A percentile compares a stretch with the other conserved stretches of the same genome.
These are phyloP conservation scores for Metschnikowia koreensis DNA, from an alignment of 805 yeast genomes.

Conservation along the genomic window DNA sequence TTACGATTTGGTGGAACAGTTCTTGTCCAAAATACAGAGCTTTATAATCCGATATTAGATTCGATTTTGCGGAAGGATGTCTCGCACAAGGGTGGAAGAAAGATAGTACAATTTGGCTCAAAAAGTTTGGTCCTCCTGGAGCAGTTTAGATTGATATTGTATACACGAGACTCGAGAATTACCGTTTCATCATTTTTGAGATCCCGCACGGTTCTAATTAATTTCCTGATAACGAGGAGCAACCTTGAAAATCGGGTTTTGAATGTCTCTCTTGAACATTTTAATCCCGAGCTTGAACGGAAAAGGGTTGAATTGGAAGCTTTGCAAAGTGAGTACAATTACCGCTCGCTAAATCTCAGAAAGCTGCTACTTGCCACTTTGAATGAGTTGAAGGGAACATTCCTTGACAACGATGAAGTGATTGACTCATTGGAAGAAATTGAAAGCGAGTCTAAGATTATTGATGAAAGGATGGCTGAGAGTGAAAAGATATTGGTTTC, in stretches of 20 bases:
- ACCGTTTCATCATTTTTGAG: slow-evolving; percentile 52
- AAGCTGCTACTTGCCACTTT: slow-evolving; percentile 54
- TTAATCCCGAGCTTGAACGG: slow-evolving; percentile 65
- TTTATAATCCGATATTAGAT: slow-evolving; percentile 70
- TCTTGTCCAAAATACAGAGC: slow-evolving; percentile 76
- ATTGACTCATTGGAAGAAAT: slow-evolving; percentile 59
- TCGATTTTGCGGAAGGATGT: slow-evolving; percentile 62
- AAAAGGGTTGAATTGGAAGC: slow-evolving; percentile 53
- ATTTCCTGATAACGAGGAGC: slow-evolving; percentile 70
- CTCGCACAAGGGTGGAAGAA: slow-evolving; percentile 66
- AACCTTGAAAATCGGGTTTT: slow-evolving; percentile 64
- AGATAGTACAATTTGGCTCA: slow-evolving; percentile 57
- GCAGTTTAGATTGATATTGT: slow-evolving; percentile 57
- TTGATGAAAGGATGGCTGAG: slow-evolving; percentile 52
- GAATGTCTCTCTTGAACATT: slow-evolving; percentile 50
- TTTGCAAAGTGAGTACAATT: slow-evolving; percentile 58
- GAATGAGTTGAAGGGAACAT: slow-evolving; percentile 54
- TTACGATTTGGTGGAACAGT: slow-evolving; percentile 78
- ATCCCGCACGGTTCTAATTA: slow-evolving; percentile 60
- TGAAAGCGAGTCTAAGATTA: slow-evolving; percentile 58
- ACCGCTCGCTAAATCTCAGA: slow-evolving; percentile 56
- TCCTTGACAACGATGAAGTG: slow-evolving; percentile 66
- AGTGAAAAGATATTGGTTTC: slow-evolving; percentile 53
- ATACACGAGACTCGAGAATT: slow-evolving; percentile 56
- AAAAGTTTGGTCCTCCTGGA: slow-evolving; percentile 66